Percentiles rank a stretch among this genome's conserved stretches.
phyloP scores from a whole-genome alignment of 2,329 filamentous ascomycete species.

The Fusarium sp. region DNA sequence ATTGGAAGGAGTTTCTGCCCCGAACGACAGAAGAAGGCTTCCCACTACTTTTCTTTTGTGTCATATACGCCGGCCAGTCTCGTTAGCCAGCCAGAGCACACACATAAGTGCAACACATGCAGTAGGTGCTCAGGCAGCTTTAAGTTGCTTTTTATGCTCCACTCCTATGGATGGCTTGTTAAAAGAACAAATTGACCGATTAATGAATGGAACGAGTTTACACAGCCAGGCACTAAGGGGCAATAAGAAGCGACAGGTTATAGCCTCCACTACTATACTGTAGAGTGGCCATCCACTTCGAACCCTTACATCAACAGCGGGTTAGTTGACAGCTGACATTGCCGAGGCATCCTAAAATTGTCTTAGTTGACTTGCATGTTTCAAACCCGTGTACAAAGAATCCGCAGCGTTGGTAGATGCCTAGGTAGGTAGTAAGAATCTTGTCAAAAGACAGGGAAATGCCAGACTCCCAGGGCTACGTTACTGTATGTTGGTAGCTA shows the following conservation, averaged over 20 bases:
- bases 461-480: neutral
- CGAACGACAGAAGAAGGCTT: conserved; percentile 26
- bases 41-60: conserved; percentile 21
- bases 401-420: neutral
- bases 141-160: conserved; percentile 22
- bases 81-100: conserved; percentile 6
- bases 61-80: conserved; percentile 11
- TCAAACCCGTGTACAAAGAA: neutral
- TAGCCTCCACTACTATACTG: too few relatives aligned
- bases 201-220: neutral
- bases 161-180: neutral
- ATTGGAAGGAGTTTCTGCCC: neutral
- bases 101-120: neutral
- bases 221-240: conserved; percentile 16
- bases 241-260: neutral
- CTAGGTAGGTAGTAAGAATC: neutral
- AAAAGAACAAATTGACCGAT: conserved; percentile 3
- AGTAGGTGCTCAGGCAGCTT: neutral
- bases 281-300: neutral
- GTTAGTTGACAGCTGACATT: neutral
- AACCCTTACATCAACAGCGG: neutral
- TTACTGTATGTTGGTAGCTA: neutral
- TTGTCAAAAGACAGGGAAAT: conserved; percentile 9
- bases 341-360: conserved; percentile 37
- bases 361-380: conserved; percentile 22